A percentile compares a stretch with the other conserved stretches of the same genome.
Conservation (phyloP, 2,329 filamentous ascomycete genomes). For the Hymenoscyphus occultus region DNA sequence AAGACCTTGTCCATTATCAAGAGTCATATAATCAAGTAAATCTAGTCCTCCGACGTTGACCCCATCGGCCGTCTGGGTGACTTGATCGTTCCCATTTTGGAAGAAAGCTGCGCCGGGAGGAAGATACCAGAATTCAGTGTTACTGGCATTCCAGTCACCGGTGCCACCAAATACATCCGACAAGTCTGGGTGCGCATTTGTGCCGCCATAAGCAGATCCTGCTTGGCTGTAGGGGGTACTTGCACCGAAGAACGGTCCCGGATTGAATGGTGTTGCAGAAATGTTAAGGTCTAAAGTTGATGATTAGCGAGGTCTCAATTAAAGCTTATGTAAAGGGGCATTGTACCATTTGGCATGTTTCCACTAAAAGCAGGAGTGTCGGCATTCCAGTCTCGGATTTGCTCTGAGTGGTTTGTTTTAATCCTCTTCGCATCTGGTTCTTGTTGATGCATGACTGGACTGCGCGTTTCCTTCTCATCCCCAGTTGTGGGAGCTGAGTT, state of each 20-base stretch:
- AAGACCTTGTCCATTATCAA: constrained; percentile 6
- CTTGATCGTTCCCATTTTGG: constrained; percentile 61
- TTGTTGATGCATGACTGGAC: constrained; percentile 32
- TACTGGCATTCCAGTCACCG: constrained; percentile 30
- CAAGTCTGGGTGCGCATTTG: constrained; percentile 31
- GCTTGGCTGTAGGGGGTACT: constrained; percentile 38
- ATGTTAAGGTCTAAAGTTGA: constrained; percentile 40
- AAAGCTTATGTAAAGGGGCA: not conserved
- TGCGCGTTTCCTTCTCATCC: constrained; percentile 24
- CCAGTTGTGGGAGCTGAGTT: constrained; percentile 41
- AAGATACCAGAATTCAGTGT: constrained; percentile 62
- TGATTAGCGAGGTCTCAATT: constrained; percentile 9
- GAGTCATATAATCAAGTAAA: constrained; percentile 63
- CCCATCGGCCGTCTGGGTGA: constrained; percentile 65
- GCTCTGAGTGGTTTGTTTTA: constrained; percentile 27
- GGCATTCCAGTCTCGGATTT: constrained; percentile 34
- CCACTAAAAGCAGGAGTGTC: constrained; percentile 26
- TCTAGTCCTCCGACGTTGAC: constrained; percentile 66
- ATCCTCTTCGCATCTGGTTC: constrained; percentile 34
- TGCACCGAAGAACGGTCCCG: constrained; percentile 51
- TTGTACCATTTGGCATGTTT: constrained; percentile 29
- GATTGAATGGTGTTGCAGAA: constrained; percentile 59
- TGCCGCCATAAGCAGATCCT: constrained; percentile 24
- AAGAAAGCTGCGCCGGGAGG: constrained; percentile 62
- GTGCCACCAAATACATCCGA: constrained; percentile 29